Evolutionary conservation across 768 basidiomycete genomes (phyloP), one percentile per base, ranked within the genome.

Genomic region (Glaciozyma martinii): DNA sequence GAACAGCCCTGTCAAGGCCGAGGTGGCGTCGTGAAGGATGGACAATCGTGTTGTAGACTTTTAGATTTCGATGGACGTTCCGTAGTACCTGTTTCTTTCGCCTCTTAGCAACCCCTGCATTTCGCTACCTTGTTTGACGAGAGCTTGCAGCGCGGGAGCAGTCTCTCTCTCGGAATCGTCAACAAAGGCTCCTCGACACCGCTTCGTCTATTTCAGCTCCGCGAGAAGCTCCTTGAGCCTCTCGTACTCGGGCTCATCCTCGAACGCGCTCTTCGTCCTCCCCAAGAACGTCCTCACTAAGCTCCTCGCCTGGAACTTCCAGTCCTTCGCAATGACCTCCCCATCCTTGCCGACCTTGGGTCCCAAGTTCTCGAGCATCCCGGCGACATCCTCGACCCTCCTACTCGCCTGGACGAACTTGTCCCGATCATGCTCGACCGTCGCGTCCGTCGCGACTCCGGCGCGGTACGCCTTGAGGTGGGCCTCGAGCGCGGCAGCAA

Each of bases 271-370:
- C 76, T 80, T 85, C 65, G 89, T 90, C 65, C 89, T 80, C 10
- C 88, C 93, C 77, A 89, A 82, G 77, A 97, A 98, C 59, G 86
- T 87, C 77, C 93, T 80, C 65, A 97, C 82, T 62, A 97, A 80
- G 66, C 90, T 92, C 60, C 87, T 82, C 52, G 85, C 89, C 77
- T 94, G 90, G 72, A 88, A 82, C 76, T 80, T 83, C 95, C 95
- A 98, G 66, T 78, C 78, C 37, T 75, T 76, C 72, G 61, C 52
- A 25, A 67, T 46, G 33, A 69, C 61, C 60, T 52, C 55, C 76
- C 81, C 70, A 44, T 64, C 67, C 58, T 57, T 58, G 18, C 55
- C 68, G 55, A 71, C 70, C 60, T 82, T 80, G 56, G 89, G 86
- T 3, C 94, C 92, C 70, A 92, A 84, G 76, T 90, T 90, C 67